Percentiles rank a stretch among this genome's conserved stretches.
phyloP scores from a whole-genome alignment of 2,329 filamentous ascomycete genomes.

The Incumbomyces lentus region DNA sequence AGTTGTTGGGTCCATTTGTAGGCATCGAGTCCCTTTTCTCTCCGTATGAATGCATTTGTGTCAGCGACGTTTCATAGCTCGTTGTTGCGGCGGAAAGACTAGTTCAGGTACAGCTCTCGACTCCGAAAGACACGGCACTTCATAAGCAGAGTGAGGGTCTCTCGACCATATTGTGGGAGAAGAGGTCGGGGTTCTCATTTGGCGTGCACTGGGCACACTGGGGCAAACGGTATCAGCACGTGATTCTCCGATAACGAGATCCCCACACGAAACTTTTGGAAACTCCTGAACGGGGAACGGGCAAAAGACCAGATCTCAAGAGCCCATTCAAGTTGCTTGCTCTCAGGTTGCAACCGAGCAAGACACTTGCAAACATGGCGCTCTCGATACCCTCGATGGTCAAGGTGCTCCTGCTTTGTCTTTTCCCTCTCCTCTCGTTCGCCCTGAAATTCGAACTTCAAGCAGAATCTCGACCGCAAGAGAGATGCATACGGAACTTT shows the following conservation, averaged over 20 bases:
- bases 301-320: slow-evolving; percentile 4
- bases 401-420: slow-evolving; percentile 24
- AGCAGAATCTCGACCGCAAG: slow-evolving; percentile 52
- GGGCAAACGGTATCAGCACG: slow-evolving; percentile 6
- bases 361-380: slow-evolving; percentile 21
- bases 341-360: neutral
- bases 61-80: too few species aligned
- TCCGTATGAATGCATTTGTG: too few species aligned
- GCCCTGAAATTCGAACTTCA: slow-evolving; percentile 91
- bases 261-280: slow-evolving; percentile 5
- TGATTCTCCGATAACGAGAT: neutral
- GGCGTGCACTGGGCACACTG: too few species aligned
- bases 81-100: too few species aligned
- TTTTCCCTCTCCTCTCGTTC: slow-evolving; percentile 30
- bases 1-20: too few species aligned
- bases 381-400: slow-evolving; percentile 22
- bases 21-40: too few species aligned
- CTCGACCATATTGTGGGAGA: too few species aligned
- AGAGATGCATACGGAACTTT: slow-evolving; percentile 94
- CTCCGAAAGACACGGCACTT: too few species aligned
- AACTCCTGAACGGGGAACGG: neutral
- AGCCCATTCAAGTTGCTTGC: neutral
- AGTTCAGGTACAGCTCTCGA: too few species aligned
- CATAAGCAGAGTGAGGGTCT: too few species aligned
- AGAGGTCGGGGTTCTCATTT: too few species aligned